phyloP scores from a whole-genome alignment of 352 stramenopile genomes.

The Phytopythium delawarense region DNA sequence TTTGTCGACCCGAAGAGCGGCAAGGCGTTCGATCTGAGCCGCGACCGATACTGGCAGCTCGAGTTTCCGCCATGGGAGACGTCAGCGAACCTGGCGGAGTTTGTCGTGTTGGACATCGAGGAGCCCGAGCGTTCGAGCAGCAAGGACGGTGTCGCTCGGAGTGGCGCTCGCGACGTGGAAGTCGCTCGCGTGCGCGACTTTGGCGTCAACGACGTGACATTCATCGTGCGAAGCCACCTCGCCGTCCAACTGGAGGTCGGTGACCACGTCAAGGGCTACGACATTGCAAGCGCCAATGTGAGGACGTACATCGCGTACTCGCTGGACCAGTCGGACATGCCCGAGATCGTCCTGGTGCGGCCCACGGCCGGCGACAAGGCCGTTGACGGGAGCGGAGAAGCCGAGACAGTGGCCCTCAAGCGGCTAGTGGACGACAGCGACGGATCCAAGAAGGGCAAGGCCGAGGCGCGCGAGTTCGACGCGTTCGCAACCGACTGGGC shows the following conservation, averaged over 20 bases:
- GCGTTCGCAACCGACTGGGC: constrained; percentile 6
- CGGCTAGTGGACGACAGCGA: constrained; percentile 1
- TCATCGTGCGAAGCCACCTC: constrained; percentile 63
- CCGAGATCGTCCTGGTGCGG: constrained; percentile 5
- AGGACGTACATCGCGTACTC: constrained; percentile 28
- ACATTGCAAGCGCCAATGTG: constrained; percentile 55
- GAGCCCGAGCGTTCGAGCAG: constrained; percentile 17
- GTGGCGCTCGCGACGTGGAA: constrained; percentile 52
- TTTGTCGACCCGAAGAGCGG: constrained; percentile 53
- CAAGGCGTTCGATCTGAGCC: constrained; percentile 44
- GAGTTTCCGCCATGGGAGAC: constrained; percentile 61
- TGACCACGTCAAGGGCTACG: constrained; percentile 72
- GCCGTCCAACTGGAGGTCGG: constrained; percentile 47
- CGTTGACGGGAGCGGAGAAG: neutral
- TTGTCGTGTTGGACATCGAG: constrained; percentile 68
- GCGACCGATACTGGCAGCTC: constrained; percentile 68
- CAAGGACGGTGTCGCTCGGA: constrained; percentile 17
- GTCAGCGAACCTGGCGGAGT: constrained; percentile 54
- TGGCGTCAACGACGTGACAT: constrained; percentile 76
- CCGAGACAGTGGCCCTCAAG: neutral
- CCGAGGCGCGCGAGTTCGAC: constrained; percentile 5
- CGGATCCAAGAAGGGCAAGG: neutral
- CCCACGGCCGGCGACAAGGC: neutral
- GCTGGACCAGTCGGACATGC: constrained; percentile 13
- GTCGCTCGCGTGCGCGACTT: constrained; percentile 66